Conservation (phyloP, 371 early-diverging fungal species). For the Caulochytrium protostelioides region DNA sequence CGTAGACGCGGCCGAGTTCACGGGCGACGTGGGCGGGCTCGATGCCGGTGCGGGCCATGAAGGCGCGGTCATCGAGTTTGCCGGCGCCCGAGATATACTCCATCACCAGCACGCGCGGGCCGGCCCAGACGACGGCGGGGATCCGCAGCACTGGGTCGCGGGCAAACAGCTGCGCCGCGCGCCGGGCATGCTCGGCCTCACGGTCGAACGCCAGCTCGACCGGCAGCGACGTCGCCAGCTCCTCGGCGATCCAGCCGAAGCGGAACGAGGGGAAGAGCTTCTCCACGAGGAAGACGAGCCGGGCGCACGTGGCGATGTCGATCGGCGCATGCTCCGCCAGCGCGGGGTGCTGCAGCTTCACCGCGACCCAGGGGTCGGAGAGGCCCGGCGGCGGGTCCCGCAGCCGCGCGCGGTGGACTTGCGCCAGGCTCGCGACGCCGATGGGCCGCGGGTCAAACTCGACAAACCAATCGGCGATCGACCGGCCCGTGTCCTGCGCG, state of each 20-base stretch:
- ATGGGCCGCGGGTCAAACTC: slow-evolving; percentile 50
- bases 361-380: slow-evolving; percentile 36
- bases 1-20: slow-evolving; percentile 48
- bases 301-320: slow-evolving; percentile 52
- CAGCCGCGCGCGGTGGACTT: slow-evolving; percentile 55
- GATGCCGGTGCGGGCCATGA: slow-evolving; percentile 41
- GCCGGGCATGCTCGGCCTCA: slow-evolving; percentile 52
- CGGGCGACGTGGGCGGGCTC: slow-evolving; percentile 46
- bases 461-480: slow-evolving; percentile 37
- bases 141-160: slow-evolving; percentile 25
- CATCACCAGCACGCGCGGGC: slow-evolving; percentile 43
- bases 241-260: slow-evolving; percentile 73
- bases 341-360: slow-evolving; percentile 75
- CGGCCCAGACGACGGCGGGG: slow-evolving; percentile 44
- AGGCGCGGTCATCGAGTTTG: slow-evolving; percentile 46
- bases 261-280: slow-evolving; percentile 64
- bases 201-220: slow-evolving; percentile 61
- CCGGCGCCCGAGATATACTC: slow-evolving; percentile 29
- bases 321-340: slow-evolving; percentile 47
- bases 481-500: slow-evolving; percentile 36
- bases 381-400: slow-evolving; percentile 1
- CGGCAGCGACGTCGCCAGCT: slow-evolving; percentile 62
- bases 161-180: slow-evolving; percentile 36
- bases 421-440: slow-evolving; percentile 67
- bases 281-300: slow-evolving; percentile 37